Evolutionary conservation across 345 rosid species (phyloP).

Genomic region (Eucalyptus lansdowneana): DNA sequence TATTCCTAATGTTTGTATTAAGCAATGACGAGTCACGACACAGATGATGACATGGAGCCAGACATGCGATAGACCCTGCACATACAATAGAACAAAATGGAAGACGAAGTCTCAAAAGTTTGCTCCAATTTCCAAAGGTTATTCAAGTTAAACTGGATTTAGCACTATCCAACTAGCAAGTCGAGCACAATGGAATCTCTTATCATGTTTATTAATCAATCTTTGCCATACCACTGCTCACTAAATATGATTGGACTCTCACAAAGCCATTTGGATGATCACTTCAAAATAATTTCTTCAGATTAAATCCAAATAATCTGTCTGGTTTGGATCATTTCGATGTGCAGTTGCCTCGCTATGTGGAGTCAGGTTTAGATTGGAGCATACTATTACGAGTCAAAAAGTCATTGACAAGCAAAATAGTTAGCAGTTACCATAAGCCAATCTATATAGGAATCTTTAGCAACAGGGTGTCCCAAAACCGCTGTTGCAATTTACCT

Average conservation of each 20-base stretch:
- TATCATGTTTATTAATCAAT: not conserved
- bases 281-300: not conserved
- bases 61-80: not conserved
- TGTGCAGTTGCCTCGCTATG: not conserved
- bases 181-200: not conserved
- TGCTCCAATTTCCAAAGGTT: not conserved
- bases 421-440: not conserved
- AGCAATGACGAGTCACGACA: not conserved
- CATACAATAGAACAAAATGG: not conserved
- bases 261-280: not conserved
- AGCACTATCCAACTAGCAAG: not conserved
- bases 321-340: rapidly evolving
- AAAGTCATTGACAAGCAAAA: not conserved
- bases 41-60: not conserved
- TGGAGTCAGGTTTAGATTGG: not conserved
- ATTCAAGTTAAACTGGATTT: not conserved
- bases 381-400: not conserved
- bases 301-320: not conserved
- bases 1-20: not conserved
- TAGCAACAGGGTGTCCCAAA: not conserved
- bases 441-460: not conserved
- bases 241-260: not conserved
- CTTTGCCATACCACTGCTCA: not conserved
- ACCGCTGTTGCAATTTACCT: not conserved
- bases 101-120: not conserved